These are phyloP conservation scores for Camptophora hylomeconis DNA, from an alignment of 2,329 filamentous ascomycete genomes.

Conservation along the genomic window DNA sequence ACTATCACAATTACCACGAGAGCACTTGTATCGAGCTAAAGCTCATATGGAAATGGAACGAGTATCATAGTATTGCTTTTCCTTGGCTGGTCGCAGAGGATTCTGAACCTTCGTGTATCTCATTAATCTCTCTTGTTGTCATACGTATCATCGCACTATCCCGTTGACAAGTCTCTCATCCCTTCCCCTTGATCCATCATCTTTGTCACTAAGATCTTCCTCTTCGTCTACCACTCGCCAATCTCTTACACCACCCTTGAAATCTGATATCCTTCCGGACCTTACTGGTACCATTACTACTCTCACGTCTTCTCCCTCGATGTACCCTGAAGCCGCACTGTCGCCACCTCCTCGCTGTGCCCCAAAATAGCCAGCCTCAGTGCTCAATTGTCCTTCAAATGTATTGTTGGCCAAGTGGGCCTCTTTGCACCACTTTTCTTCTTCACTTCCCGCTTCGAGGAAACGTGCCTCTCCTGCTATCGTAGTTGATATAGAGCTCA, in stretches of 20 bases:
- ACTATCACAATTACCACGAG: too few relatives aligned
- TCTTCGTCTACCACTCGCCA: slow-evolving; percentile 39
- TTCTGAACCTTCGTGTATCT: too few relatives aligned
- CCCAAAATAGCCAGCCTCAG: slow-evolving; percentile 34
- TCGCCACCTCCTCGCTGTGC: slow-evolving; percentile 20
- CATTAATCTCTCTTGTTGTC: too few relatives aligned
- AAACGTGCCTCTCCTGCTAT: slow-evolving; percentile 80
- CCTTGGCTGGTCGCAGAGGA: too few relatives aligned
- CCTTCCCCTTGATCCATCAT: slow-evolving; percentile 9
- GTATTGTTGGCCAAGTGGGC: slow-evolving; percentile 87
- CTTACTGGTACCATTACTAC: slow-evolving; percentile 77
- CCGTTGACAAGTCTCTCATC: too few relatives aligned
- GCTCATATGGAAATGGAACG: too few relatives aligned
- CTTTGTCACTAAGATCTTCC: slow-evolving; percentile 6
- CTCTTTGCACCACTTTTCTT: slow-evolving; percentile 73
- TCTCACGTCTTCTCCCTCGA: slow-evolving; percentile 69
- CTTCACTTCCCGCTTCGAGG: slow-evolving; percentile 58
- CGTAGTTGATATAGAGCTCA: slow-evolving; percentile 81
- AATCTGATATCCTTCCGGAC: slow-evolving; percentile 81
- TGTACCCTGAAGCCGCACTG: slow-evolving; percentile 41
- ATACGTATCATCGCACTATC: too few relatives aligned
- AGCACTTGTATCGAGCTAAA: too few relatives aligned
- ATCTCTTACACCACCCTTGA: slow-evolving; percentile 86
- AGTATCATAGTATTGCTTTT: too few relatives aligned
- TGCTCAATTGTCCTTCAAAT: slow-evolving; percentile 45